These are phyloP conservation scores for Senecio squalidus DNA, from an alignment of 140 eudicot genomes.

Conservation along the genomic window DNA sequence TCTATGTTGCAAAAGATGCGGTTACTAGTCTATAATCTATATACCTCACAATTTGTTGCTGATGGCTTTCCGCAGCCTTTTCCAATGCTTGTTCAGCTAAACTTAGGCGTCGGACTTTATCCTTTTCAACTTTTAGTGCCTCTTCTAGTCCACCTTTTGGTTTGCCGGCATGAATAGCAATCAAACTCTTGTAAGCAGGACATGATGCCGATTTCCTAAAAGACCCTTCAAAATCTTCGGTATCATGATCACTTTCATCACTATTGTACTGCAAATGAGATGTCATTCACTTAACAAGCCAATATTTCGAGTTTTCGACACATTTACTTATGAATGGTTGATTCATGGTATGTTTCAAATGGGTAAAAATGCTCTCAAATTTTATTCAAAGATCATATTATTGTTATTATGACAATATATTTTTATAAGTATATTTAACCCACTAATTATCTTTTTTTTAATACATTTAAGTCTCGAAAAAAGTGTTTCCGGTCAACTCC, in stretches of 20 bases:
- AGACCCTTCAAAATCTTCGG: constrained; percentile 35
- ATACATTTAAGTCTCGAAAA: neutral
- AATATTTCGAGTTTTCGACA: neutral
- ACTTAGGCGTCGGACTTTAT: constrained; percentile 65
- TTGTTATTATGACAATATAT: too few species aligned
- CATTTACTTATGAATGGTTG: neutral
- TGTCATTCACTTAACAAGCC: neutral
- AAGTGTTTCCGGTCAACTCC: neutral
- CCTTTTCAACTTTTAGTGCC: constrained; percentile 49
- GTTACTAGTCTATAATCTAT: neutral
- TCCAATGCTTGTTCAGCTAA: constrained; percentile 77
- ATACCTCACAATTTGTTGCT: constrained; percentile 69
- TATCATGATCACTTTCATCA: constrained; percentile 32
- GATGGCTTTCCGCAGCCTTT: constrained; percentile 52
- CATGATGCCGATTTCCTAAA: constrained; percentile 20
- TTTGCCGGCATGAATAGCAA: constrained; percentile 82
- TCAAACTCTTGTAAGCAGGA: constrained; percentile 55
- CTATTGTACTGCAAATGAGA: constrained; percentile 32
- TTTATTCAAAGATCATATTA: too few species aligned
- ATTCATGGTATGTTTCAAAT: neutral
- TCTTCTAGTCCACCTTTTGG: constrained; percentile 58
- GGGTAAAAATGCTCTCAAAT: too few species aligned
- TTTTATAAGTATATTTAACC: too few species aligned
- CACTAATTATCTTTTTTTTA: too few species aligned
- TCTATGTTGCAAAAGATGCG: neutral